These are phyloP conservation scores for Forsythia viridissima DNA, from an alignment of 257 asterid genomes.

Conservation along the genomic window DNA sequence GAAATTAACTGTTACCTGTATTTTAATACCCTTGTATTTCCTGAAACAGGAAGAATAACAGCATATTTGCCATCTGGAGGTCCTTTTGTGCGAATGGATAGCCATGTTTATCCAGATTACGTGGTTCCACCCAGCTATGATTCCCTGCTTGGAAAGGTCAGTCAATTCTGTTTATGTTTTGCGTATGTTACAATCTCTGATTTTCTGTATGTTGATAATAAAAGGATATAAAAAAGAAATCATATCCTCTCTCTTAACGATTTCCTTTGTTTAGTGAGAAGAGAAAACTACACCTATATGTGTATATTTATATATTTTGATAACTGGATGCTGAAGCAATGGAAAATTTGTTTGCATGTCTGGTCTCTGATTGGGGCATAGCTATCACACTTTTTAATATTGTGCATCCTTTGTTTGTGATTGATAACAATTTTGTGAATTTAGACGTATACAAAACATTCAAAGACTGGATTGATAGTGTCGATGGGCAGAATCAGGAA, in stretches of 20 bases:
- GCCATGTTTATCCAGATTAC: conserved; percentile 96
- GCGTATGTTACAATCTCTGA: background rate
- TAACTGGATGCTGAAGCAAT: background rate
- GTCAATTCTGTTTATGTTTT: conserved; percentile 11
- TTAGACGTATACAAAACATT: background rate
- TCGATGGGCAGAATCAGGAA: background rate
- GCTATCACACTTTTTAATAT: background rate
- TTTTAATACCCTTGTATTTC: conserved; percentile 17
- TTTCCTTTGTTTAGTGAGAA: background rate
- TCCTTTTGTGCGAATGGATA: conserved; percentile 97
- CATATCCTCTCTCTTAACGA: background rate
- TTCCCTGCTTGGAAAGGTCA: conserved; percentile 95
- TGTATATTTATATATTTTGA: too few species aligned
- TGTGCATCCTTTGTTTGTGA: background rate
- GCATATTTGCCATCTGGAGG: conserved; percentile 97
- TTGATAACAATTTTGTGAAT: background rate
- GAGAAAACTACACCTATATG: background rate
- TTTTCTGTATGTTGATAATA: background rate
- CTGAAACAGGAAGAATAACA: conserved; percentile 84
- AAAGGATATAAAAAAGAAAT: background rate
- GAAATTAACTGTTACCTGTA: conserved; percentile 6
- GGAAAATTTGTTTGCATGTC: background rate
- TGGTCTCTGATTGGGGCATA: background rate
- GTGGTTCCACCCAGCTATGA: conserved; percentile 99
- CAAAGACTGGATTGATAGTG: background rate